Evolutionary conservation across 129 eudicot species (phyloP).

Genomic region (Tanacetum coccineum): DNA sequence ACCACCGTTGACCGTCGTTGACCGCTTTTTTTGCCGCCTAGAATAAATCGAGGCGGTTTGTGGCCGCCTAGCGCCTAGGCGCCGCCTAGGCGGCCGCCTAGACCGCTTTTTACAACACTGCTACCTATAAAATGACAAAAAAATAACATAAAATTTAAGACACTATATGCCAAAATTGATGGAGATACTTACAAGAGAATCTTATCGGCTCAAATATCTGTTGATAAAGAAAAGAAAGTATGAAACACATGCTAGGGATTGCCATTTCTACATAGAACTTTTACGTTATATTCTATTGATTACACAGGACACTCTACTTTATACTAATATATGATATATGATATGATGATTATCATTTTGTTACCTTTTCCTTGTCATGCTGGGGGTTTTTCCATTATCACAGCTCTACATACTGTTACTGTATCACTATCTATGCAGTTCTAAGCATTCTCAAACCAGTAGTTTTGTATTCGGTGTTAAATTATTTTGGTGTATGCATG

Average conservation of each 20-base stretch:
- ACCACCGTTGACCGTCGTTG: no score
- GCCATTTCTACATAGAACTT: slow-evolving; percentile 1
- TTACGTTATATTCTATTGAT: not conserved
- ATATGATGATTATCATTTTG: not conserved
- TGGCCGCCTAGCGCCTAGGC: no score
- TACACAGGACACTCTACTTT: slow-evolving; percentile 1
- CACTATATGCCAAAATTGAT: not conserved
- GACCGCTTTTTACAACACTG: no score
- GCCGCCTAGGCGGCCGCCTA: no score
- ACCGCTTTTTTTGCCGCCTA: no score
- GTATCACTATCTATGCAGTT: not conserved
- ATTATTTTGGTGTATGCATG: slow-evolving; percentile 1
- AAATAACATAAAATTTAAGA: not conserved
- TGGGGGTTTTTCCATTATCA: no score
- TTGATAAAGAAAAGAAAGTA: no score
- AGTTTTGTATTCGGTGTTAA: not conserved
- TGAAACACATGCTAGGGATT: not conserved
- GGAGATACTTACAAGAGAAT: not conserved
- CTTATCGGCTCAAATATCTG: not conserved
- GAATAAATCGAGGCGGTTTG: no score
- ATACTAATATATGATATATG: not conserved
- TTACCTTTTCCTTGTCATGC: not conserved
- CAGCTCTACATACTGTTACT: not conserved
- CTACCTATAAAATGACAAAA: not conserved
- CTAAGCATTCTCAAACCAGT: not conserved